Base-by-base conservation (phyloP, 371 early-diverging fungal genomes). In the Mucor sp. region DNA sequence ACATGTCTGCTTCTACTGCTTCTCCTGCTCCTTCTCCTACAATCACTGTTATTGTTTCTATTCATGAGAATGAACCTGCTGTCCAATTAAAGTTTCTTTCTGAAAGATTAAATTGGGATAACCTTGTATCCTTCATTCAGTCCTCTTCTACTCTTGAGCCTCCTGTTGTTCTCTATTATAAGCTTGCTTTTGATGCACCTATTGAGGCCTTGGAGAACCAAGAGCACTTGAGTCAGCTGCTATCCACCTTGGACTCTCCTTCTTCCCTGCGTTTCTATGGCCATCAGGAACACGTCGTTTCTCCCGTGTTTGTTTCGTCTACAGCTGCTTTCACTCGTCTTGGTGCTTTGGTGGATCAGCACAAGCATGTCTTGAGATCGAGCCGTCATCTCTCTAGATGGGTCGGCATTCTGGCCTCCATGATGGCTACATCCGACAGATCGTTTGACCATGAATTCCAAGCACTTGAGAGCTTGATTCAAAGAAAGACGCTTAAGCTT, bases 31-130 rank as follows among this genome's bases (percentile, higher is more conserved):
- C 59, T 12, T 37, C 59, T 37, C 5, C 5, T 1, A 60, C 41
- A 41, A 60, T 60, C 15, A 6, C 41, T 37, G 60, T 60, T 5
- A 39, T 39, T 60, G 37, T 60, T 41, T 60, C 35, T 25, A 23
- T 60, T 15, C 14, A 25, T 37, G 39, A 37, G 27, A 39, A 60
- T 25, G 25, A 15, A 19, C 25, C 19, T 57, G 8, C 48, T 17
- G 32, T 65, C 6, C 32, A 58, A 33, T 65, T 65, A 19, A 41
- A 62, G 23, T 58, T 68, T 47, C 28, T 59, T 44, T n/a, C 23
- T 63, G 68, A 68, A 30, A 68, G 63, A 32, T 39, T 68, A 5
- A 63, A 55, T 33, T 68, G 68, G 68, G 57, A 35, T 41, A 61
- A 32, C 17, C 64, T 69, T 47, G 58, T 47, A 27, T 35, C 56